Evolutionary conservation across 345 rosid genomes (phyloP).

Genomic region (Balakata baccata): DNA sequence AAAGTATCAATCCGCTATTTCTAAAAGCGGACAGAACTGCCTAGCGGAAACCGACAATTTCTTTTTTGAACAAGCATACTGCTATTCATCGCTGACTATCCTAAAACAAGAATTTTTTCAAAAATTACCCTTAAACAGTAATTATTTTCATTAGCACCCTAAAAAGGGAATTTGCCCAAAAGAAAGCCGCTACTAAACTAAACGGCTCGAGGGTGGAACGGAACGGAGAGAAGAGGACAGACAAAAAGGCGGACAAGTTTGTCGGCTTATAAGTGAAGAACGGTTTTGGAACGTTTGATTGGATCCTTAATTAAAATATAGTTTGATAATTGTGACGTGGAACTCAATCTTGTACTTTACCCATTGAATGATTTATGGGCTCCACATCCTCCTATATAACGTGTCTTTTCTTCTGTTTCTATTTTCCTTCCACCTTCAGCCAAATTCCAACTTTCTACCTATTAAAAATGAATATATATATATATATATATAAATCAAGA

Average conservation of each 20-base stretch:
- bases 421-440: not conserved
- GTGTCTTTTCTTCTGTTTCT: slow-evolving; percentile 42
- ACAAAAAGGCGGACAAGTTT: slow-evolving; percentile 42
- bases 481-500: too few species aligned
- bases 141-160: too few species aligned
- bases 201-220: slow-evolving; percentile 12
- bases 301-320: slow-evolving; percentile 15
- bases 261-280: slow-evolving; percentile 27
- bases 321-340: slow-evolving; percentile 27
- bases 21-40: too few species aligned
- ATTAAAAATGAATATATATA: not conserved
- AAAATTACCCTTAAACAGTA: too few species aligned
- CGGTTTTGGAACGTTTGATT: slow-evolving; percentile 4
- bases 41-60: too few species aligned
- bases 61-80: too few species aligned
- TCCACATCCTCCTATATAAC: slow-evolving; percentile 12
- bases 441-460: not conserved
- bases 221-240: slow-evolving; percentile 37
- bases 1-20: too few species aligned
- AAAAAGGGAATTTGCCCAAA: too few species aligned
- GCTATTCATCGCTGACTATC: too few species aligned
- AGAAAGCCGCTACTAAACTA: too few species aligned
- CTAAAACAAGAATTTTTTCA: too few species aligned
- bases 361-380: slow-evolving; percentile 41
- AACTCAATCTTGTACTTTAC: slow-evolving; percentile 33